These are phyloP conservation scores for Chrysoporthe cubensis DNA, from an alignment of 2,329 filamentous ascomycete genomes.

Conservation along the genomic window DNA sequence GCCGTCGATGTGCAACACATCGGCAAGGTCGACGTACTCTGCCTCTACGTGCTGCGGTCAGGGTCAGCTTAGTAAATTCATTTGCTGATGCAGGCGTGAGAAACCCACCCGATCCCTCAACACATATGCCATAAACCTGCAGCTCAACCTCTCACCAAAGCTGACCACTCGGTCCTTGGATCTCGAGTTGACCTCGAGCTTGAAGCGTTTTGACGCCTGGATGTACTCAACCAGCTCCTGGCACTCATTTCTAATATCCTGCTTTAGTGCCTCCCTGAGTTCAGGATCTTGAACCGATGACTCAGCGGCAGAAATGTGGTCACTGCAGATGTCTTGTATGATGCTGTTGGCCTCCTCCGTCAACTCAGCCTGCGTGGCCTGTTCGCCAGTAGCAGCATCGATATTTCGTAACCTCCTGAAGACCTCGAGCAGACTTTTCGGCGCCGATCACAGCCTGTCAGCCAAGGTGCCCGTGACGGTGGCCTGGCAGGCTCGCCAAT, in stretches of 20 bases:
- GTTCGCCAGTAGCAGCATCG: conserved; percentile 55
- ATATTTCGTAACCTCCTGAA: conserved; percentile 61
- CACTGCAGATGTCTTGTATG: conserved; percentile 78
- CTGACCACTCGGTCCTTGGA: conserved; percentile 89
- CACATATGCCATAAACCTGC: conserved; percentile 84
- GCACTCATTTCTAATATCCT: conserved; percentile 78
- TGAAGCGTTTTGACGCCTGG: conserved; percentile 65
- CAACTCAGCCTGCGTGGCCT: conserved; percentile 56
- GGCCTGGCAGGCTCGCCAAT: background rate
- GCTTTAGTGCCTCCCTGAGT: conserved; percentile 62
- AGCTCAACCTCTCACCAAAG: conserved; percentile 95
- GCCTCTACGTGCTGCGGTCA: conserved; percentile 70
- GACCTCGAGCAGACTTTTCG: conserved; percentile 58
- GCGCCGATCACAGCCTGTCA: conserved; percentile 8
- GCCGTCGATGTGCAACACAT: conserved; percentile 72
- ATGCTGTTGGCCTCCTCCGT: conserved; percentile 71
- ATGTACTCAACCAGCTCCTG: conserved; percentile 77
- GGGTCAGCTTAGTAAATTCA: conserved; percentile 35
- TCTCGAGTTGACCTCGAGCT: conserved; percentile 75
- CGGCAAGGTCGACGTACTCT: conserved; percentile 87
- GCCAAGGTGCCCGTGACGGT: background rate
- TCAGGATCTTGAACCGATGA: conserved; percentile 61
- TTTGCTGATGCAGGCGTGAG: background rate
- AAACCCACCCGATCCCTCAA: conserved; percentile 69
- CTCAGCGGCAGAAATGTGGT: conserved; percentile 77